Conservation (phyloP, 768 basidiomycete species). For the Collybiopsis confluens region DNA sequence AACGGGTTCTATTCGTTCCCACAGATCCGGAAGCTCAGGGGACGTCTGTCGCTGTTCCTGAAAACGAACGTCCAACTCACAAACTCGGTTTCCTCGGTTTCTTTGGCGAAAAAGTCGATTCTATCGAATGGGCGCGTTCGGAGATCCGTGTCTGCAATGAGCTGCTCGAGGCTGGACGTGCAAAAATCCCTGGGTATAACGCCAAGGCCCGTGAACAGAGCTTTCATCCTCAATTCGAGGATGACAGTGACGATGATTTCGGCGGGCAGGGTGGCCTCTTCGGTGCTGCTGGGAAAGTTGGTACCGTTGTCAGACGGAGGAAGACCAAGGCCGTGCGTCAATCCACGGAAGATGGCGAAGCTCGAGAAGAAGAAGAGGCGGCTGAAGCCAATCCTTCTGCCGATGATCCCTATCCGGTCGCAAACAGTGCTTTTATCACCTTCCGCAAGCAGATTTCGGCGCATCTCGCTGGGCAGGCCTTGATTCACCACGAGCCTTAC, state of each 20-base stretch:
- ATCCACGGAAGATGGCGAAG: not conserved
- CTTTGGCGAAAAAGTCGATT: constrained; percentile 85
- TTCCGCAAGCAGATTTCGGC: constrained; percentile 93
- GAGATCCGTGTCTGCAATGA: constrained; percentile 61
- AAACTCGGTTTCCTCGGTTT: constrained; percentile 60
- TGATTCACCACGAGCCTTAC: constrained; percentile 80
- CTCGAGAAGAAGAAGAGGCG: constrained; percentile 25
- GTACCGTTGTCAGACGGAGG: constrained; percentile 4
- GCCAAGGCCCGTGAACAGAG: not conserved
- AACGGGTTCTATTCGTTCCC: not conserved
- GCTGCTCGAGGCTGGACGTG: constrained; percentile 49
- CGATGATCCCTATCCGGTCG: constrained; percentile 44
- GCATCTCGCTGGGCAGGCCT: constrained; percentile 74
- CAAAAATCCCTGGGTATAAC: constrained; percentile 10
- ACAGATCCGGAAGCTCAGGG: not conserved
- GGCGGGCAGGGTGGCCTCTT: constrained; percentile 4
- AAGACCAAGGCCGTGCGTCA: constrained; percentile 9
- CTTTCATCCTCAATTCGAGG: constrained; percentile 7
- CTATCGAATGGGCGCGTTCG: constrained; percentile 82
- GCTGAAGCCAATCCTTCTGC: constrained; percentile 13
- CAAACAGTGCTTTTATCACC: constrained; percentile 79
- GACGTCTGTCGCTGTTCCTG: constrained; percentile 12
- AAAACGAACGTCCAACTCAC: constrained; percentile 72
- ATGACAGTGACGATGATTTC: constrained; percentile 7
- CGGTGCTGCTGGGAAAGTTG: constrained; percentile 3